Conservation (phyloP, 108 stramenopile genomes). For the Fistulifera pelliculosa region DNA sequence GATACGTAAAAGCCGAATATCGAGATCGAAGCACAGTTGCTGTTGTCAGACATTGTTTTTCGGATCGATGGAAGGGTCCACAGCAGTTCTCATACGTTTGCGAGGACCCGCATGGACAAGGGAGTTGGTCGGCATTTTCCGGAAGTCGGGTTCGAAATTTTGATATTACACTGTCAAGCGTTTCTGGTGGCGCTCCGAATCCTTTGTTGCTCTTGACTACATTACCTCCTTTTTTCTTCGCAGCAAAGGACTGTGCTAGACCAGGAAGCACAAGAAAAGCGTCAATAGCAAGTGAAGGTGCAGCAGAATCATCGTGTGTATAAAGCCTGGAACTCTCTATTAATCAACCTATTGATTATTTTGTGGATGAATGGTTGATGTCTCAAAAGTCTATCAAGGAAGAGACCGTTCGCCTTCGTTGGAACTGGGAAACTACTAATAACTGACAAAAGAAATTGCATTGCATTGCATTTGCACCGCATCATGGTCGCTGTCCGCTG, state of each 20-base stretch:
- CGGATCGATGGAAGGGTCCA: conserved; percentile 28
- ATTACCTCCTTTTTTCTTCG: conserved; percentile 16
- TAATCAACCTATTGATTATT: too few species aligned
- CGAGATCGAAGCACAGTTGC: conserved; percentile 49
- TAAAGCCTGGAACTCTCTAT: too few species aligned
- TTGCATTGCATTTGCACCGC: too few species aligned
- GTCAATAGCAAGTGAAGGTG: too few species aligned
- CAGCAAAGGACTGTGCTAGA: not conserved
- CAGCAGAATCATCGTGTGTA: too few species aligned
- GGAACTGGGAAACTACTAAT: too few species aligned
- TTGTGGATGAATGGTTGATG: too few species aligned
- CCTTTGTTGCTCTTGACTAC: conserved; percentile 29
- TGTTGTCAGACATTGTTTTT: conserved; percentile 16
- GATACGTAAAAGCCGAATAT: conserved; percentile 56
- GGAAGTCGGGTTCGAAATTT: conserved; percentile 52
- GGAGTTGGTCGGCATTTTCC: conserved; percentile 23
- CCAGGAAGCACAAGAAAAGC: too few species aligned
- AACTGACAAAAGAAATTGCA: too few species aligned
- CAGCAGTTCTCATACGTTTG: conserved; percentile 45
- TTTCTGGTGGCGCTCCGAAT: conserved; percentile 50
- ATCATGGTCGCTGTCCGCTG: too few species aligned
- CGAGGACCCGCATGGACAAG: conserved; percentile 35
- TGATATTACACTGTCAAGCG: conserved; percentile 32
- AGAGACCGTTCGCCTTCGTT: too few species aligned
- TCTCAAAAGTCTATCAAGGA: too few species aligned